Conservation (phyloP, 2,329 filamentous ascomycete species). For the Penicillium sumatraense region DNA sequence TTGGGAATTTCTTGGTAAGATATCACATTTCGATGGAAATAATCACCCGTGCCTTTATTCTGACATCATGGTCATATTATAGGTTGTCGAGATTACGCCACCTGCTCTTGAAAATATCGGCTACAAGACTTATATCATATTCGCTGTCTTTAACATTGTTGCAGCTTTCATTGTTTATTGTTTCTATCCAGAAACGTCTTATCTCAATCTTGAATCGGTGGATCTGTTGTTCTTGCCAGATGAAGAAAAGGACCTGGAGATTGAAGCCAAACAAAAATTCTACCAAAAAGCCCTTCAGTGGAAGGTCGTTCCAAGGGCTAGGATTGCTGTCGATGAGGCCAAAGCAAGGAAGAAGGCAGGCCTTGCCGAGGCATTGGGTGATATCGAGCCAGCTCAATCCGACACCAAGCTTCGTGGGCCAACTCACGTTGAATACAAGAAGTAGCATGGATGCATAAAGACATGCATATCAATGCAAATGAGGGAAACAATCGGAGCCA, state of each 20-base stretch:
- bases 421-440: slow-evolving; percentile 9
- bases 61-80: not conserved
- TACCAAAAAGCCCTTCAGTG: slow-evolving; percentile 14
- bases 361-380: slow-evolving; percentile 2
- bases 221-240: slow-evolving; percentile 41
- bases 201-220: slow-evolving; percentile 45
- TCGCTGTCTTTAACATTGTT: slow-evolving; percentile 63
- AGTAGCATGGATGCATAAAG: not conserved
- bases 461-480: not conserved
- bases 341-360: slow-evolving; percentile 12
- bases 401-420: not conserved
- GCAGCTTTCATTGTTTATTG: slow-evolving; percentile 35
- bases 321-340: slow-evolving; percentile 18
- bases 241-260: slow-evolving; percentile 11
- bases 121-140: slow-evolving; percentile 68
- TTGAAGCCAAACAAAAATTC: slow-evolving; percentile 13
- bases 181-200: slow-evolving; percentile 43
- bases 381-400: slow-evolving; percentile 7
- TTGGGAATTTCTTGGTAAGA: slow-evolving; percentile 30
- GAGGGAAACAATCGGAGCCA: not conserved
- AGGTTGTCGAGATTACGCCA: slow-evolving; percentile 65
- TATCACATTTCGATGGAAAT: not conserved
- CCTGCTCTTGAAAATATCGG: slow-evolving; percentile 62
- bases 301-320: slow-evolving; percentile 14
- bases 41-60: not conserved